Conservation (phyloP, 2,329 filamentous ascomycete species). For the Xylariaceae sp. region DNA sequence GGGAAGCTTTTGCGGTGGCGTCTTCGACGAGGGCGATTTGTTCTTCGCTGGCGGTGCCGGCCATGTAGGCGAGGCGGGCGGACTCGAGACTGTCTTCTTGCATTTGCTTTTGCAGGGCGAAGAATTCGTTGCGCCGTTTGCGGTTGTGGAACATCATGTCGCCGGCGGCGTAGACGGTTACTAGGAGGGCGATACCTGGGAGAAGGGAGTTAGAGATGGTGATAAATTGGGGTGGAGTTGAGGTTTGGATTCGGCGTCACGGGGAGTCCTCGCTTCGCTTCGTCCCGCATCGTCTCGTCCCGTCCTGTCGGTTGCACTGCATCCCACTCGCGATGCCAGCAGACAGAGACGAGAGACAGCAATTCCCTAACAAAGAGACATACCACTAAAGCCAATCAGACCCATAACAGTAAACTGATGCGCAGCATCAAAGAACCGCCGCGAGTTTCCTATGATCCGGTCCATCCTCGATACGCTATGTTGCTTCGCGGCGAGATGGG, state of each 20-base stretch:
- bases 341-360: not conserved
- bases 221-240: too few relatives aligned
- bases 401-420: constrained; percentile 52
- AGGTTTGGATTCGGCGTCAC: too few relatives aligned
- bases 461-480: constrained; percentile 52
- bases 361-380: constrained; percentile 16
- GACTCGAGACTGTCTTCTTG: constrained; percentile 50
- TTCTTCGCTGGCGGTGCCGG: constrained; percentile 50
- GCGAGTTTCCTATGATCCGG: constrained; percentile 42
- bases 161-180: constrained; percentile 54
- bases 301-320: not conserved
- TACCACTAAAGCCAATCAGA: constrained; percentile 54
- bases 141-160: constrained; percentile 59
- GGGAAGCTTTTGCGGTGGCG: constrained; percentile 45
- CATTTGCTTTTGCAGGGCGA: constrained; percentile 50
- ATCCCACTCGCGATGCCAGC: too few relatives aligned
- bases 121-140: constrained; percentile 54
- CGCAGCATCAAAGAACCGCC: constrained; percentile 50
- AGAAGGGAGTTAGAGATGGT: not conserved
- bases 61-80: constrained; percentile 57
- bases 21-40: constrained; percentile 54
- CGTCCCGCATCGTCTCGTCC: too few relatives aligned
- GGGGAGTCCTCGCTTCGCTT: too few relatives aligned
- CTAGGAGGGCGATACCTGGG: constrained; percentile 48
- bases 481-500: constrained; percentile 60